Conservation (phyloP, 1,139 yeast species). For the Meyerozyma smithsonii region DNA sequence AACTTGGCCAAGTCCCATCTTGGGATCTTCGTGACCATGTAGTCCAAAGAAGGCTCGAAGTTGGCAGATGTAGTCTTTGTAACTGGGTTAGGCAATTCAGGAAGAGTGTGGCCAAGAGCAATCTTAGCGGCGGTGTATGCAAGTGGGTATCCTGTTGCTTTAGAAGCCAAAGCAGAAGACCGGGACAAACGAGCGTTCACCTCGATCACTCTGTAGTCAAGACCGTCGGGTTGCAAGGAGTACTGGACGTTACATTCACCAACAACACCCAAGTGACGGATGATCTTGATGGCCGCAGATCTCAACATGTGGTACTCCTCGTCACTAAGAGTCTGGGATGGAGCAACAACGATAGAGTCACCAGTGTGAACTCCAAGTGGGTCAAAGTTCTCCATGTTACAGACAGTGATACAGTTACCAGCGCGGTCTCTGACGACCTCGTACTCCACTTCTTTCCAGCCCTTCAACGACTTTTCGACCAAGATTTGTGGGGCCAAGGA, state of each 20-base stretch:
- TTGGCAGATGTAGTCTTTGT: conserved; percentile 94
- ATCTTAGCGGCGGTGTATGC: conserved; percentile 98
- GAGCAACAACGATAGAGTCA: conserved; percentile 98
- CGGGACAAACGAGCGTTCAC: conserved; percentile 96
- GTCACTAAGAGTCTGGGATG: conserved; percentile 94
- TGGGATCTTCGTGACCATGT: conserved; percentile 95
- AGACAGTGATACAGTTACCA: conserved; percentile 96
- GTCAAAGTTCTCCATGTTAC: conserved; percentile 99
- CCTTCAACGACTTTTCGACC: conserved; percentile 94
- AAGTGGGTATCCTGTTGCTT: conserved; percentile 97
- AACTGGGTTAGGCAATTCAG: conserved; percentile 93
- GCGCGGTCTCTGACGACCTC: conserved; percentile 97
- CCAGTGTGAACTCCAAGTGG: conserved; percentile 98
- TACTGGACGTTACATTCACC: conserved; percentile 99
- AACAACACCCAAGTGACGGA: conserved; percentile 96
- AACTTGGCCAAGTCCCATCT: conserved; percentile 97
- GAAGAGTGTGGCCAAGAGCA: conserved; percentile 89
- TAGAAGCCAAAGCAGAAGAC: conserved; percentile 96
- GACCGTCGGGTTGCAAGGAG: conserved; percentile 91
- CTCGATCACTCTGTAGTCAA: conserved; percentile 94
- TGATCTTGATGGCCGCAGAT: conserved; percentile 94
- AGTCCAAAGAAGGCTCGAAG: conserved; percentile 95
- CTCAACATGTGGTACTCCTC: conserved; percentile 98
- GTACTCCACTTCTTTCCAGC: conserved; percentile 99
- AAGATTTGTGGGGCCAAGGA: conserved; percentile 91